Evolutionary conservation across 2,329 filamentous ascomycete species (phyloP), one percentile per base, ranked within the genome.

Genomic region (Botrytis galanthina): DNA sequence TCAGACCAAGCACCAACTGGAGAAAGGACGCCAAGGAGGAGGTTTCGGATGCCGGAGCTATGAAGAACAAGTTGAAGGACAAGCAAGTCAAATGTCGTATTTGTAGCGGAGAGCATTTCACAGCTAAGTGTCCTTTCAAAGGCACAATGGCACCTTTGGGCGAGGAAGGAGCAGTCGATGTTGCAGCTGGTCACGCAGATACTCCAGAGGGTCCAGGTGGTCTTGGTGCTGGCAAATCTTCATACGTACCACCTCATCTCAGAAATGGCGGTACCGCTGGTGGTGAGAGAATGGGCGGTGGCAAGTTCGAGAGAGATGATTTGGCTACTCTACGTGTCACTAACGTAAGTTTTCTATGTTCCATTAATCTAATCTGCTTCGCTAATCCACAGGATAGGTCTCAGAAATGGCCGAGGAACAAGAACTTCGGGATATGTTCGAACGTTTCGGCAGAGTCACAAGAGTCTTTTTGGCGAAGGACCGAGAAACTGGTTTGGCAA

Each of bases 1-100:
- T 99, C 92, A 89, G 93, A 77, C 96, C 95, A 57, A 92, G 90
- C 82, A 89, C 93, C 80, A 97, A 97, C 88, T 99, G 94, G 95
- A 95, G 95, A 87, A 91, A 93, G 81, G 93, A 93, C 78, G 91
- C 92, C 82, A 93, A 93, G 85, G 92, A 92, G 82, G 93, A 95
- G 85, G 88, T 90, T 85, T 89, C 88, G 81, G 92, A 93, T 83
- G 90, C 92, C 80, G 90, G 92, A 84, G 87, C 87, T 80, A 89
- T 92, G 85, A 93, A 93, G 86, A 89, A 91, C 82, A 92, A 93
- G 86, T 88, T 98, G 81, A 97, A 96, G 90, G 95, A 98, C 87
- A 97, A 98, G 90, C 97, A 98, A 87, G 97, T 99, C 88, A 98
- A 98, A 89, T 99, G 96, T 85, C 93, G 96, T 88, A 98, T 99